These are phyloP conservation scores for Crithidia thermophila DNA, from an alignment of 208 protist species.

Conservation along the genomic window DNA sequence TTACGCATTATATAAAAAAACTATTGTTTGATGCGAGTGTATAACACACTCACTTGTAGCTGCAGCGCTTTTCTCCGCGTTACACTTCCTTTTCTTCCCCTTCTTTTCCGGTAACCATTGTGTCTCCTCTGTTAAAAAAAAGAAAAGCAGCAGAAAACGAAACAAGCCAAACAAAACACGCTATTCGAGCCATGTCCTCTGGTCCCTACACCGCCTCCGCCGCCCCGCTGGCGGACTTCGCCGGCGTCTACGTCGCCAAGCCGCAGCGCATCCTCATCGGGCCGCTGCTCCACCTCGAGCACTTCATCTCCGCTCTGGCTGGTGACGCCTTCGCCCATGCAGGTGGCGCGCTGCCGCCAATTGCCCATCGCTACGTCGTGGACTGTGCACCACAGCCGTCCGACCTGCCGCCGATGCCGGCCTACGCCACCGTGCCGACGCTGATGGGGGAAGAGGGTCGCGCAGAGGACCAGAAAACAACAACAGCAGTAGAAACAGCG, in stretches of 20 bases:
- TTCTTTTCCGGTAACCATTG: no score
- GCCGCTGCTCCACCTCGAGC: slow-evolving; percentile 23
- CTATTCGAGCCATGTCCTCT: neutral
- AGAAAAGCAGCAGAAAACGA: no score
- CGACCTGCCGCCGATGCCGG: slow-evolving; percentile 10
- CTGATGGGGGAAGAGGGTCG: neutral
- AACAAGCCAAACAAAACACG: no score
- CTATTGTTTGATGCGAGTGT: no score
- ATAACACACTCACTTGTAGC: no score
- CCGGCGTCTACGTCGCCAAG: slow-evolving; percentile 35
- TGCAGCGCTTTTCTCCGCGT: no score
- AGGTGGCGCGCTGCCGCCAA: slow-evolving; percentile 3
- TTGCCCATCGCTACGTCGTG: slow-evolving; percentile 25
- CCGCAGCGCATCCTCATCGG: slow-evolving; percentile 28
- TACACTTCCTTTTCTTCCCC: no score
- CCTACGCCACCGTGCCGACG: neutral
- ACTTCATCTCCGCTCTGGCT: slow-evolving; percentile 9
- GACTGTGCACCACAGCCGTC: slow-evolving; percentile 26
- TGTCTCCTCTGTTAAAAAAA: no score
- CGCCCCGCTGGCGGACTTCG: slow-evolving; percentile 1
- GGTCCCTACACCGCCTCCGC: neutral
- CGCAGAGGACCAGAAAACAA: neutral
- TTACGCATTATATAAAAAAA: no score
- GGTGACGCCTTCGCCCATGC: slow-evolving; percentile 13
- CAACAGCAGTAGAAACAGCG: neutral